These are phyloP conservation scores for Biancaea sappan DNA, from an alignment of 306 rosid species.

Conservation along the genomic window DNA sequence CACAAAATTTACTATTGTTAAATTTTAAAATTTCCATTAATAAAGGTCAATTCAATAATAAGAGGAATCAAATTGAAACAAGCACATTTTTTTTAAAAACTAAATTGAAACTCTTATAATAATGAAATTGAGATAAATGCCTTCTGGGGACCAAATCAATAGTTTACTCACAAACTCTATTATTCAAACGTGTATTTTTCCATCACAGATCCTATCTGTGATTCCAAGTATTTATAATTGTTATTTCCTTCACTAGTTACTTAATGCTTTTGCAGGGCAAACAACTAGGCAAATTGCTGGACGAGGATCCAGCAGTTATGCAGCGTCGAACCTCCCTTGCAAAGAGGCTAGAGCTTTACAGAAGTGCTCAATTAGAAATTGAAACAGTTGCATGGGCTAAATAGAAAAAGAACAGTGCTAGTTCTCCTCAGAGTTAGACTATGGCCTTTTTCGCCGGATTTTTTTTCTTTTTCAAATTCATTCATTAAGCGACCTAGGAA, in stretches of 20 bases:
- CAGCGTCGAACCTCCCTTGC: constrained; percentile 72
- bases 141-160: too few relatives aligned
- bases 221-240: not conserved
- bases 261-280: constrained; percentile 55
- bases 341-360: constrained; percentile 88
- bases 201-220: not conserved
- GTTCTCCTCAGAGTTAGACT: not conserved
- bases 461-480: not conserved
- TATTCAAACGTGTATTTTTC: not conserved
- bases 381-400: constrained; percentile 97
- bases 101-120: too few relatives aligned
- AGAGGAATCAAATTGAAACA: too few relatives aligned
- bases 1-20: too few relatives aligned
- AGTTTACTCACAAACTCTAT: not conserved
- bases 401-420: constrained; percentile 43
- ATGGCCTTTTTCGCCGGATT: not conserved
- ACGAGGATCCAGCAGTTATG: constrained; percentile 96
- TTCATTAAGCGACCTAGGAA: constrained; percentile 16
- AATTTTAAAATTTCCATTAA: too few relatives aligned
- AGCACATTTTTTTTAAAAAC: too few relatives aligned
- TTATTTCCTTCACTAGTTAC: not conserved
- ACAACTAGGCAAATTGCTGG: constrained; percentile 69
- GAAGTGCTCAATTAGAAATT: constrained; percentile 89
- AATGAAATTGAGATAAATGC: too few relatives aligned
- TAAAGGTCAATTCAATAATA: too few relatives aligned